Evolutionary conservation across 495 filamentous ascomycete species (phyloP).

Genomic region (Penicillium mononematosum): DNA sequence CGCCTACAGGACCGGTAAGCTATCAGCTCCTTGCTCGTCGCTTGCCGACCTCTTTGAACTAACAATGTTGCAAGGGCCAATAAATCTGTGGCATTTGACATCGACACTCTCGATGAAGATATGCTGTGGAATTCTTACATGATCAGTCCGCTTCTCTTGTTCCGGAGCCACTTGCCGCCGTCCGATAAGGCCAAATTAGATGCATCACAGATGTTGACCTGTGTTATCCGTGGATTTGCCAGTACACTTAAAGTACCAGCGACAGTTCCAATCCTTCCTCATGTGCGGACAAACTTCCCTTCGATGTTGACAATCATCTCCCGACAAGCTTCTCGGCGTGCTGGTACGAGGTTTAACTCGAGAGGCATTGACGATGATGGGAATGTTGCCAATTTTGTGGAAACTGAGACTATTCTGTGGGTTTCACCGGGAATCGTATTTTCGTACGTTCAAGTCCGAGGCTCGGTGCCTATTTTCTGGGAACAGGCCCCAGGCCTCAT

Average conservation of each 20-base stretch:
- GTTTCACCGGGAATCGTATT: constrained; percentile 73
- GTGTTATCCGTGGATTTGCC: constrained; percentile 90
- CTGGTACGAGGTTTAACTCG: constrained; percentile 94
- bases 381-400: constrained; percentile 91
- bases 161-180: constrained; percentile 73
- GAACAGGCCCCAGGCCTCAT: constrained; percentile 86
- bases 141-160: constrained; percentile 87
- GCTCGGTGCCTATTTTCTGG: constrained; percentile 96
- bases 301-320: constrained; percentile 86
- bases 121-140: constrained; percentile 99
- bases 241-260: constrained; percentile 79
- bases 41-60: constrained; percentile 37
- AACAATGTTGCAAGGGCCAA: constrained; percentile 46
- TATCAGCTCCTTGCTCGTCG: not conserved
- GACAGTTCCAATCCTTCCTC: constrained; percentile 50
- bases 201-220: constrained; percentile 82
- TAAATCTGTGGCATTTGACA: constrained; percentile 63
- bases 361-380: constrained; percentile 97
- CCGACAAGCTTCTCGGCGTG: constrained; percentile 83
- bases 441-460: constrained; percentile 89
- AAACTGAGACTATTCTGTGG: constrained; percentile 68
- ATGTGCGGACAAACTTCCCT: constrained; percentile 62
- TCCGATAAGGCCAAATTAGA: constrained; percentile 75
- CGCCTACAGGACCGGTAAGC: constrained; percentile 84
- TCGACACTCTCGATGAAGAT: constrained; percentile 79